These are phyloP conservation scores for Symbiodinium natans DNA, from an alignment of 73 alveolate genomes.

Conservation along the genomic window DNA sequence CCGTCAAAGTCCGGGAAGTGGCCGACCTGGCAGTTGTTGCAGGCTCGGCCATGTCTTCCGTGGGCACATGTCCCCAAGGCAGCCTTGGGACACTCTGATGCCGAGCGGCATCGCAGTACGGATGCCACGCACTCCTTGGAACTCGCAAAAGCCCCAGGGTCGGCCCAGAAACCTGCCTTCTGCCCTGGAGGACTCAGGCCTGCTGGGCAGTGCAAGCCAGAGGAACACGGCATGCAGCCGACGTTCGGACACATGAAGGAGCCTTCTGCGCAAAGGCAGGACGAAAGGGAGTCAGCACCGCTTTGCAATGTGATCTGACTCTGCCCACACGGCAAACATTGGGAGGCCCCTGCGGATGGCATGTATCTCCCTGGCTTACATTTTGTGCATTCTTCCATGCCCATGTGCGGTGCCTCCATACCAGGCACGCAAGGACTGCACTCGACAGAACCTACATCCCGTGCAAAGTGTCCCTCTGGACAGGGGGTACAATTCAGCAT, in stretches of 20 bases:
- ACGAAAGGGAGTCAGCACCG: background rate
- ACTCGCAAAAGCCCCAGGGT: background rate
- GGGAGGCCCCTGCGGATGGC: constrained; percentile 5
- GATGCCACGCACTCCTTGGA: background rate
- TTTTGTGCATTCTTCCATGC: constrained; percentile 22
- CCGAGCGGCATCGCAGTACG: constrained; percentile 24
- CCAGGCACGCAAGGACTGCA: constrained; percentile 41
- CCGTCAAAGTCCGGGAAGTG: constrained; percentile 22
- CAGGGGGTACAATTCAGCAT: constrained; percentile 26
- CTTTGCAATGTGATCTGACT: constrained; percentile 8
- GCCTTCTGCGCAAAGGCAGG: constrained; percentile 30
- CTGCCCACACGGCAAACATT: constrained; percentile 26
- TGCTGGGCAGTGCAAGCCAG: background rate
- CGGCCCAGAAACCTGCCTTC: background rate
- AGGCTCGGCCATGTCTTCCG: constrained; percentile 36
- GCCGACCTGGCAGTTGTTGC: constrained; percentile 15
- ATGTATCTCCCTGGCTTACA: constrained; percentile 24
- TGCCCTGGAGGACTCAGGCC: background rate
- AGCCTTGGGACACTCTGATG: constrained; percentile 25
- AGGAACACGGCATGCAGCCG: constrained; percentile 27
- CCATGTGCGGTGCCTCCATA: constrained; percentile 27
- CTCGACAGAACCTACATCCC: constrained; percentile 15
- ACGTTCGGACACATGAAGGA: background rate
- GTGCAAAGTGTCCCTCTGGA: constrained; percentile 28
- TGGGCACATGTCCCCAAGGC: background rate